A percentile compares a stretch with the other conserved stretches of the same genome.
These are phyloP conservation scores for Candida oleophila DNA, from an alignment of 805 yeast genomes.

Conservation along the genomic window DNA sequence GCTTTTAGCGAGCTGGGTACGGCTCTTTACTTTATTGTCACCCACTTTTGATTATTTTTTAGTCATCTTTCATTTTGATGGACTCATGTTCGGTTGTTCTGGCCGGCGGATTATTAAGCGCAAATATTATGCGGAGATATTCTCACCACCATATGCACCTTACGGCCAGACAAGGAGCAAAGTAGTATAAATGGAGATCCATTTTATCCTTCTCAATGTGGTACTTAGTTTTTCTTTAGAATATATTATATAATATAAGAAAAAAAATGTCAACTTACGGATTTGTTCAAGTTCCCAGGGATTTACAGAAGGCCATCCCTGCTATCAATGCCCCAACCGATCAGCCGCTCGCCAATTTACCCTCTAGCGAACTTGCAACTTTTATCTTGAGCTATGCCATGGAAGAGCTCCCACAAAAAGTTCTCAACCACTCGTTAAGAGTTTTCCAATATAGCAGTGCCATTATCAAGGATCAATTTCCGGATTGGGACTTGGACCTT, in stretches of 20 bases:
- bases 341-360: constrained; percentile 18
- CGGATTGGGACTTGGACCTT: constrained; percentile 27
- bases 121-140: background rate
- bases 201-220: background rate
- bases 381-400: constrained; percentile 21
- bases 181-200: no score
- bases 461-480: constrained; percentile 30
- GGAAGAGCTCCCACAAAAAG: constrained; percentile 19
- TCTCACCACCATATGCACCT: no score
- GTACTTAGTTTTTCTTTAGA: background rate
- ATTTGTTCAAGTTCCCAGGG: constrained; percentile 27
- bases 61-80: no score
- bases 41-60: no score
- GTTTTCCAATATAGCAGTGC: constrained; percentile 29
- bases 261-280: constrained; percentile 30
- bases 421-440: constrained; percentile 29
- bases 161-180: no score
- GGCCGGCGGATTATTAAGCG: background rate
- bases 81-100: background rate
- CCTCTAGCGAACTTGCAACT: constrained; percentile 17
- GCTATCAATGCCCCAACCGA: constrained; percentile 22
- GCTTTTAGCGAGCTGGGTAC: no score
- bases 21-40: no score
- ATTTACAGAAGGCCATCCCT: constrained; percentile 22
- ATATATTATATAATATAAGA: no score